Base-by-base conservation (phyloP, 805 yeast species). In the Sugiyamaella chiloensis region DNA sequence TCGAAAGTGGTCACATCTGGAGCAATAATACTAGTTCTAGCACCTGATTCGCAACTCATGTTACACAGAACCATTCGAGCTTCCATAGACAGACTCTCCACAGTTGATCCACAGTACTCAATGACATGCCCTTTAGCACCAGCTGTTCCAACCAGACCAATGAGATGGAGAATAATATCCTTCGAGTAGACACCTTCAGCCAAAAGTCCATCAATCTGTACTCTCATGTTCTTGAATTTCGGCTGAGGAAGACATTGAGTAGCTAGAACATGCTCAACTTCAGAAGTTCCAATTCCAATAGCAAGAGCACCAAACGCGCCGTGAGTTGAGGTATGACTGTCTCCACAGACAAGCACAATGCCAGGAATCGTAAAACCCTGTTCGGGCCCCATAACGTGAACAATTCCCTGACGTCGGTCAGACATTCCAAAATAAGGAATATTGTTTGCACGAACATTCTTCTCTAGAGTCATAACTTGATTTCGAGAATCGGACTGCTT, bases 31-130 rank as follows among this genome's bases (percentile, higher is more conserved):
- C 98, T 98, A 19, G 99, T 97, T 73, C 99, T 84, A 17, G 99
- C 99, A 71, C 99, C 99, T 51, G 85, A 98, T 73, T 91, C 99
- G 62, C 93, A 90, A 42, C 97, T 83, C 99, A 91, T 91, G 69
- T 91, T 91, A 78, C 99, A 91, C 74, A 91, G 91, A 45, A 97
- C 88, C 99, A 91, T 91, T 71, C 99, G 81, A 5, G 98, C 96
- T 71, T 91, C 99, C 90, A 91, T 89, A 24, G 95, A 79, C 55
- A 91, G 76, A 54, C 77, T 79, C 68, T 85, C 87, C 60, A 91
- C 89, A 46, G 97, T 96, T 58, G 83, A 79, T 67, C 99, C 99
- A 41, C 95, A 91, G 70, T 90, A 91, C 72, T 91, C 99, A 65
- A 91, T 86, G 49, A 93, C 98, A 61, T 81, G 75, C 44, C 98